These are phyloP conservation scores for Thelephora aurantiotincta DNA, from an alignment of 768 basidiomycete genomes.

Conservation along the genomic window DNA sequence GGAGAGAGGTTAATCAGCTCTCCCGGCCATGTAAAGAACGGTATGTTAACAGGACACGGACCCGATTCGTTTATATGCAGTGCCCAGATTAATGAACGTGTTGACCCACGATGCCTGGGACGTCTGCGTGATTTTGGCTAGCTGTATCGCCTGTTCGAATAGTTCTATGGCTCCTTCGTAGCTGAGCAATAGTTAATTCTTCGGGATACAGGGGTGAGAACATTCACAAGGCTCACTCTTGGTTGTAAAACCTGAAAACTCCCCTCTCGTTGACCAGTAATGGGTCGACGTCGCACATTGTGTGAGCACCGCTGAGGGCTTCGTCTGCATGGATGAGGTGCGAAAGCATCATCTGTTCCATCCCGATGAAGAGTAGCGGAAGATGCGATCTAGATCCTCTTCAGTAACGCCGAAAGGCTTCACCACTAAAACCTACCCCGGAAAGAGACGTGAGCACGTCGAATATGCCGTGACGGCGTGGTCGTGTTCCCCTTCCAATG, in stretches of 20 bases:
- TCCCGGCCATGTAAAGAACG: slow-evolving; percentile 21
- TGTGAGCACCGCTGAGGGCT: slow-evolving; percentile 67
- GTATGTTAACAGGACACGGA: slow-evolving; percentile 21
- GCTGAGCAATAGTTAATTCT: slow-evolving; percentile 23
- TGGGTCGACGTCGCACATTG: slow-evolving; percentile 80
- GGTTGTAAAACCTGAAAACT: slow-evolving; percentile 81
- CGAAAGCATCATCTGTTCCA: slow-evolving; percentile 91
- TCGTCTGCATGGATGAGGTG: slow-evolving; percentile 77
- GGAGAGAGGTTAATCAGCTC: neutral
- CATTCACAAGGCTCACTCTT: slow-evolving; percentile 38
- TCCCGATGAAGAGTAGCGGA: slow-evolving; percentile 90
- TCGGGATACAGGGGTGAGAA: neutral
- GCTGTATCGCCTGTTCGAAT: slow-evolving; percentile 64
- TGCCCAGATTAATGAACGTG: slow-evolving; percentile 88
- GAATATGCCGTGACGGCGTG: slow-evolving; percentile 98
- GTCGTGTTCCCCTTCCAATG: slow-evolving; percentile 94
- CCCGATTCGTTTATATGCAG: slow-evolving; percentile 73
- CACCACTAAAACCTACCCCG: slow-evolving; percentile 46
- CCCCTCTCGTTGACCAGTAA: slow-evolving; percentile 85
- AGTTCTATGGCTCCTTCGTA: slow-evolving; percentile 55
- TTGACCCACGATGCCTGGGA: slow-evolving; percentile 78
- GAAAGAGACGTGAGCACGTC: slow-evolving; percentile 89
- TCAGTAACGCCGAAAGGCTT: slow-evolving; percentile 2
- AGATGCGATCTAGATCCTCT: slow-evolving; percentile 71
- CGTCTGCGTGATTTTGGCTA: slow-evolving; percentile 75